Base-by-base conservation (phyloP, 331 rosid genomes). In the Erythrophleum ivorense region DNA sequence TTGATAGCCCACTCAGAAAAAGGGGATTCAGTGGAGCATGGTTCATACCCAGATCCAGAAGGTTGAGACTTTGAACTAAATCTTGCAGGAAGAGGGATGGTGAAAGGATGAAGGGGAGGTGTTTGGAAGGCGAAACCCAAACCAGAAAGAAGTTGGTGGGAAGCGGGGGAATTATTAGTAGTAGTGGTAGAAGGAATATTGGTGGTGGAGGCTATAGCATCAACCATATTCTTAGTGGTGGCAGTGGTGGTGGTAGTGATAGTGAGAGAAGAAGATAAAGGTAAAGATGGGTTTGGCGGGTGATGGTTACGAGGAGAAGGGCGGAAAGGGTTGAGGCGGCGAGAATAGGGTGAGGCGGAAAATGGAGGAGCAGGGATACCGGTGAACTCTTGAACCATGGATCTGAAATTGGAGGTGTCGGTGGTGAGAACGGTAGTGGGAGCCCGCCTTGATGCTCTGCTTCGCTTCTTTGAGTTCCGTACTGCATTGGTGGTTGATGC, bases 381-480 rank as follows among this genome's bases (percentile, higher is more conserved):
- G 2, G 97, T 93, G 83, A 93, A 93, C 43, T 93, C 96, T 75
- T 90, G 96, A 76, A 93, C 97, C 97, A 91, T 93, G 81, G 96
- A 91, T 75, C 97, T 78, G 85, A 93, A 93, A 55, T 93, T 93
- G 3, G 92, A 80, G n/a, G 96, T 90, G 88, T 93, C 97, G 21
- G 97, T 93, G 71, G 93, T 91, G 72, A 93, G 91, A 29, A 93
- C 93, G 5, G 96, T 93, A 38, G 97, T 93, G 9, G 97, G 97
- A 10, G 97, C 94, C 43, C 97, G 69, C 57, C 96, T 86, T 4
- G 96, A 91, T 50, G 94, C 96, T 79, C 97, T 83, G 24, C 89
- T 87, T 73, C 96, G 68, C 78, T 91, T 93, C 89, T 91, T 93
- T 0, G 97, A 38, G 64, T 60, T 88, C 46, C 90, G 81, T 38